Percentiles rank a stretch among this genome's conserved stretches.
phyloP scores from a whole-genome alignment of 352 stramenopile species.

The Phytophthora parvispora region DNA sequence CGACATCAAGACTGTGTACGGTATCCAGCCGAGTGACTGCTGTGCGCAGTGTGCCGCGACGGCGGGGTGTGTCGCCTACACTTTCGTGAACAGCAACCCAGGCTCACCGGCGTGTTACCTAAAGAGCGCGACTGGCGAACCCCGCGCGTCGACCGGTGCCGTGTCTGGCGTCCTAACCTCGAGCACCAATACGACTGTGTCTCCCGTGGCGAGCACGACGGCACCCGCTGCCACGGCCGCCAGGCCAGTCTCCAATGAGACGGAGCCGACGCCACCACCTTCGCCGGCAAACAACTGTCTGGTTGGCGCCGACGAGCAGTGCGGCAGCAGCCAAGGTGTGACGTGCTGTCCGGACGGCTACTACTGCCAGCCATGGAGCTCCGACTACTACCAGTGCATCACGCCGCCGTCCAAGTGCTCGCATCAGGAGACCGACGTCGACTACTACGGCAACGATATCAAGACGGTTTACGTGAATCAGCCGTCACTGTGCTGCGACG shows the following conservation, averaged over 20 bases:
- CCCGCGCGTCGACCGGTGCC: slow-evolving; percentile 17
- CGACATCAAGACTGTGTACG: slow-evolving; percentile 40
- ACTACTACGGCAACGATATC: slow-evolving; percentile 61
- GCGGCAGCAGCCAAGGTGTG: slow-evolving; percentile 34
- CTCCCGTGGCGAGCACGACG: not conserved
- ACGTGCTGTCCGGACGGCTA: slow-evolving; percentile 40
- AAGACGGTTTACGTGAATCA: slow-evolving; percentile 51
- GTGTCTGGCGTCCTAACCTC: slow-evolving; percentile 39
- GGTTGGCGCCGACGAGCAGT: slow-evolving; percentile 15
- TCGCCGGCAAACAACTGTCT: slow-evolving; percentile 19
- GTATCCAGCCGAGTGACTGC: slow-evolving; percentile 30
- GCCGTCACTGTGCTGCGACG: slow-evolving; percentile 55
- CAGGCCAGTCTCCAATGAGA: slow-evolving; percentile 3
- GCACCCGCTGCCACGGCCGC: not conserved
- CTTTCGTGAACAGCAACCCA: slow-evolving; percentile 40
- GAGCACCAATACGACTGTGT: slow-evolving; percentile 18
- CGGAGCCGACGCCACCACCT: slow-evolving; percentile 11
- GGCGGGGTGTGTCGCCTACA: slow-evolving; percentile 26
- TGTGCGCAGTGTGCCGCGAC: slow-evolving; percentile 20
- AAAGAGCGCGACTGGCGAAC: slow-evolving; percentile 31
- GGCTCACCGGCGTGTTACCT: slow-evolving; percentile 44
- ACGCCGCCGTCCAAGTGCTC: slow-evolving; percentile 42
- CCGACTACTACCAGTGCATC: slow-evolving; percentile 53
- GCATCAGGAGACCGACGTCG: slow-evolving; percentile 37
- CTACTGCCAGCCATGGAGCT: slow-evolving; percentile 61